Conservation (phyloP, 495 filamentous ascomycete species). For the Talaromyces thailandensis region DNA sequence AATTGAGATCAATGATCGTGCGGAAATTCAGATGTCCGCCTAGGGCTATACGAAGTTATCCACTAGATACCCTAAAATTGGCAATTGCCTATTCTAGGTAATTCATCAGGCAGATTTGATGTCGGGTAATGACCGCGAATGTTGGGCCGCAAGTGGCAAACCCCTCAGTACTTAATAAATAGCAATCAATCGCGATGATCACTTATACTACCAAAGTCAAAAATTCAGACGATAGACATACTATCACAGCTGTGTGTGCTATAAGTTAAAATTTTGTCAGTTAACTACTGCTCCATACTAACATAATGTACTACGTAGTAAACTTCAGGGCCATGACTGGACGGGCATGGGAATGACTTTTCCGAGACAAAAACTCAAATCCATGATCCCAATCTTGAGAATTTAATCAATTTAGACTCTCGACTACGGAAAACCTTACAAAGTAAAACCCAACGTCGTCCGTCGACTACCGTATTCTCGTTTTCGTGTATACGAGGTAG, state of each 20-base stretch:
- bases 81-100: not conserved
- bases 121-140: not conserved
- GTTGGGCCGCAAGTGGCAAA: not conserved
- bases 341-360: not conserved
- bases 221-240: not conserved
- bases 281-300: not conserved
- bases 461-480: not conserved
- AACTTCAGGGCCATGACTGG: not conserved
- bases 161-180: not conserved
- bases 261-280: not conserved
- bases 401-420: not conserved
- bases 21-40: no score
- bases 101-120: not conserved
- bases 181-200: not conserved
- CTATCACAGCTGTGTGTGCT: not conserved
- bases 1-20: no score
- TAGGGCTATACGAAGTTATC: not conserved
- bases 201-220: not conserved
- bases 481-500: not conserved
- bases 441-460: not conserved
- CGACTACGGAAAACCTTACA: not conserved
- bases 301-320: not conserved
- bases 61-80: not conserved
- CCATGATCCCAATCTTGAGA: not conserved
- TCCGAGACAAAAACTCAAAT: not conserved